Conservation (phyloP, 495 filamentous ascomycete genomes). For the Neurospora sp. region DNA sequence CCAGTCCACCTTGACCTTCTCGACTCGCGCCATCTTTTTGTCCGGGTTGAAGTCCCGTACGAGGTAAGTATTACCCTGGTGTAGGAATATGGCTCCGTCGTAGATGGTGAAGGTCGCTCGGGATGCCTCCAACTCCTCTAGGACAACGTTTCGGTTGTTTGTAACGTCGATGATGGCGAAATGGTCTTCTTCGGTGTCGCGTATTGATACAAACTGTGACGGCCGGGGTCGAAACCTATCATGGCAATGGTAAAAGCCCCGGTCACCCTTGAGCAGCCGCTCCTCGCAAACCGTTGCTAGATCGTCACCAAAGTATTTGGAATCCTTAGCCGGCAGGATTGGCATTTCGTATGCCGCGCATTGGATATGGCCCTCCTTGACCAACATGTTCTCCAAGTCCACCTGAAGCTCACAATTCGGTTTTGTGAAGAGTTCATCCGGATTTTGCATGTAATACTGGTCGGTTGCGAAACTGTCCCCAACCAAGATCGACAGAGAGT, state of each 20-base stretch:
- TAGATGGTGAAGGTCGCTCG: conserved; percentile 94
- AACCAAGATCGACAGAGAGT: conserved; percentile 83
- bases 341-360: conserved; percentile 96
- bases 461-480: conserved; percentile 91
- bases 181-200: conserved; percentile 85
- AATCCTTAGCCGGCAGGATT: conserved; percentile 66
- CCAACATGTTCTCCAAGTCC: conserved; percentile 81
- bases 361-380: conserved; percentile 88
- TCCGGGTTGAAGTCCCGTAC: conserved; percentile 82
- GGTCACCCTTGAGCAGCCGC: conserved; percentile 59
- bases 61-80: conserved; percentile 86
- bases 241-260: conserved; percentile 84
- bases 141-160: conserved; percentile 66
- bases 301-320: conserved; percentile 67
- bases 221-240: conserved; percentile 81
- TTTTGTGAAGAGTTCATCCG: conserved; percentile 89
- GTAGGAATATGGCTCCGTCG: conserved; percentile 94
- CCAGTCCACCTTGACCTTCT: conserved; percentile 88
- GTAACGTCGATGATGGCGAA: conserved; percentile 91
- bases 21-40: conserved; percentile 56
- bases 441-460: conserved; percentile 95
- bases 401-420: conserved; percentile 84
- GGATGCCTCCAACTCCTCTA: conserved; percentile 94
- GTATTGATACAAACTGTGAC: conserved; percentile 73
- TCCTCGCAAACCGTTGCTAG: conserved; percentile 64